These are phyloP conservation scores for Antarctomyces pellizariae DNA, from an alignment of 495 filamentous ascomycete species.

Conservation along the genomic window DNA sequence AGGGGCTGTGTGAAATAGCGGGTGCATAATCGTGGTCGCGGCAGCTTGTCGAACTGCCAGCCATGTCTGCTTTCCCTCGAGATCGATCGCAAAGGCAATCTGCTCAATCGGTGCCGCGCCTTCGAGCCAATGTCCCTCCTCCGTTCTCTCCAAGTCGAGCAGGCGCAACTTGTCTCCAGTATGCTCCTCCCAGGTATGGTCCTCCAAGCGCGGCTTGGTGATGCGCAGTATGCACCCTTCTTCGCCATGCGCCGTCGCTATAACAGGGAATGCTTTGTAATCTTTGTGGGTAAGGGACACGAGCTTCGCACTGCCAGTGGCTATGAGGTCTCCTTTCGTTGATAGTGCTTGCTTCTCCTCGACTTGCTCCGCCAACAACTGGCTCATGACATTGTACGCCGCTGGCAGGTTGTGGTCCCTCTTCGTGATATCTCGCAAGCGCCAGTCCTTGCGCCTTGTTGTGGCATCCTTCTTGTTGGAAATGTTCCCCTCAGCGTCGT, in stretches of 20 bases:
- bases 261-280: no score
- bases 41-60: slow-evolving; percentile 35
- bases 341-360: no score
- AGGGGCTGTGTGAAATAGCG: slow-evolving; percentile 15
- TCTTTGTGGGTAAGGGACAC: no score
- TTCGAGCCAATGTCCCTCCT: slow-evolving; percentile 30
- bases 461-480: slow-evolving; percentile 1
- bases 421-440: no score
- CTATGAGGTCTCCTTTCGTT: no score
- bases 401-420: no score
- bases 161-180: slow-evolving; percentile 17
- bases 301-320: no score
- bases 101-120: slow-evolving; percentile 36
- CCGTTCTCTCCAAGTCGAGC: slow-evolving; percentile 15
- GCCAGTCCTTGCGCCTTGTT: slow-evolving; percentile 2
- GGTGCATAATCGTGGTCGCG: slow-evolving; percentile 33
- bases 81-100: slow-evolving; percentile 35
- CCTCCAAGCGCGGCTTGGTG: slow-evolving; percentile 16
- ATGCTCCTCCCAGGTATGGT: slow-evolving; percentile 22
- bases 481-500: neutral
- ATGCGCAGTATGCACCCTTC: slow-evolving; percentile 28
- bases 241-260: slow-evolving; percentile 22
- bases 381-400: no score
- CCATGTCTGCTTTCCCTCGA: slow-evolving; percentile 26
- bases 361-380: no score